Conservation (phyloP, 352 stramenopile species). For the Thalassiosira sp. region DNA sequence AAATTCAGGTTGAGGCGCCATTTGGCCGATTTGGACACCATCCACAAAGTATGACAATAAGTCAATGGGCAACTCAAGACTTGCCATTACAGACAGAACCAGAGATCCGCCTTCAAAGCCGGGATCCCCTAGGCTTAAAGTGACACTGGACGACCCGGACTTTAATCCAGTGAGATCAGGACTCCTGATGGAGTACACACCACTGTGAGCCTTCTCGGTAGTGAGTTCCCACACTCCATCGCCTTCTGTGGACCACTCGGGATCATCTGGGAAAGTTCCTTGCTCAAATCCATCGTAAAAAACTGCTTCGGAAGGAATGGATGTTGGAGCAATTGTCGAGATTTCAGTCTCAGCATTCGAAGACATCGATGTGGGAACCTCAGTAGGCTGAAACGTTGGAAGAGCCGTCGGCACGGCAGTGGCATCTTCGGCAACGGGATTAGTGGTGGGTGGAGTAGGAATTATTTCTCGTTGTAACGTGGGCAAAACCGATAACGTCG, state of each 20-base stretch:
- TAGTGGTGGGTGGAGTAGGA: conserved; percentile 1
- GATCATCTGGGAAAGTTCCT: conserved; percentile 4
- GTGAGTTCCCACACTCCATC: conserved; percentile 3
- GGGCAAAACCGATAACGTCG: too few relatives aligned
- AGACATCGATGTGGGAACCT: too few relatives aligned
- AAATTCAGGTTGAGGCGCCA: conserved; percentile 3
- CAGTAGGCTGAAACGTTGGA: too few relatives aligned
- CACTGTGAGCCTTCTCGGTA: conserved; percentile 11
- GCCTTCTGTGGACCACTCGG: conserved; percentile 10
- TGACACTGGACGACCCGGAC: conserved; percentile 26
- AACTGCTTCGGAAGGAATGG: background rate
- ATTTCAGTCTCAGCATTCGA: background rate
- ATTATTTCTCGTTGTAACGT: too few relatives aligned
- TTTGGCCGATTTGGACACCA: background rate
- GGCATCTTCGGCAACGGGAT: background rate
- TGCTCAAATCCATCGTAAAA: background rate
- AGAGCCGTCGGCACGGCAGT: background rate
- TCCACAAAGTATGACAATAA: conserved; percentile 24
- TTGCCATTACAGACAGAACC: conserved; percentile 15
- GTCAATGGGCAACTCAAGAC: conserved; percentile 22
- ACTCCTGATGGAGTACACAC: conserved; percentile 30
- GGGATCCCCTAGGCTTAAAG: conserved; percentile 10
- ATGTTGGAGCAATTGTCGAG: background rate
- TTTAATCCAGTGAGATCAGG: conserved; percentile 4
- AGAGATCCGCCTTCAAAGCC: conserved; percentile 24